Conservation (phyloP, 2,329 filamentous ascomycete species). For the Fusarium sororula region DNA sequence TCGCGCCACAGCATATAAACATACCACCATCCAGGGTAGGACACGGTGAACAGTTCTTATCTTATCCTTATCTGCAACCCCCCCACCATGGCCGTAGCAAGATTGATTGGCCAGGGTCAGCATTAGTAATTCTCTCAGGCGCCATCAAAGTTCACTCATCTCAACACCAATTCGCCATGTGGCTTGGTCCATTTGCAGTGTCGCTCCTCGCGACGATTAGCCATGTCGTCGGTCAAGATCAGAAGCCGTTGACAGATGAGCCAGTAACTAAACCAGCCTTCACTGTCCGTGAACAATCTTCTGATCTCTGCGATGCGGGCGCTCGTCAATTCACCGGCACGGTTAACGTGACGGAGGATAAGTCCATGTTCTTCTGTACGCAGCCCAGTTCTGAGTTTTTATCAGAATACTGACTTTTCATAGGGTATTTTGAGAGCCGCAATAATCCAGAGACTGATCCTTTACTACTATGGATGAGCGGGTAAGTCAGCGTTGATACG, state of each 20-base stretch:
- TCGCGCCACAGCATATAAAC: background rate
- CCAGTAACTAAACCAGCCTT: background rate
- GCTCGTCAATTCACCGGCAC: slow-evolving; percentile 23
- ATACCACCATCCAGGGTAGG: background rate
- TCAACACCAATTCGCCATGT: background rate
- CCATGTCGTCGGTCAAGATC: background rate
- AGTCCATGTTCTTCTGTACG: slow-evolving; percentile 33
- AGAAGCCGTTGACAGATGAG: background rate
- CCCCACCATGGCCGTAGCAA: background rate
- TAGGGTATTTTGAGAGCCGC: slow-evolving; percentile 32
- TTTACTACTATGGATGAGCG: slow-evolving; percentile 32
- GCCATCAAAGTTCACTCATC: background rate
- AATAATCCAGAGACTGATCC: slow-evolving; percentile 21
- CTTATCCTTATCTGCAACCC: background rate
- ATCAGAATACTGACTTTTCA: background rate
- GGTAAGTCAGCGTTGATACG: background rate
- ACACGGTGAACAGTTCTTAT: fast-evolving
- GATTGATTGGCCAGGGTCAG: background rate
- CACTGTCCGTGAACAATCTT: slow-evolving; percentile 7
- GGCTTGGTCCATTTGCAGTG: background rate
- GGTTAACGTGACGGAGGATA: slow-evolving; percentile 16
- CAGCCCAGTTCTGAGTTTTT: background rate
- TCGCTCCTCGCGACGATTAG: background rate
- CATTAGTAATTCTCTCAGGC: background rate
- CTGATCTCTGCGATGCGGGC: slow-evolving; percentile 20